Percentiles rank a stretch among this genome's conserved stretches.
phyloP scores from a whole-genome alignment of 2,329 filamentous ascomycete species.

The Calonectria multiphialidica region DNA sequence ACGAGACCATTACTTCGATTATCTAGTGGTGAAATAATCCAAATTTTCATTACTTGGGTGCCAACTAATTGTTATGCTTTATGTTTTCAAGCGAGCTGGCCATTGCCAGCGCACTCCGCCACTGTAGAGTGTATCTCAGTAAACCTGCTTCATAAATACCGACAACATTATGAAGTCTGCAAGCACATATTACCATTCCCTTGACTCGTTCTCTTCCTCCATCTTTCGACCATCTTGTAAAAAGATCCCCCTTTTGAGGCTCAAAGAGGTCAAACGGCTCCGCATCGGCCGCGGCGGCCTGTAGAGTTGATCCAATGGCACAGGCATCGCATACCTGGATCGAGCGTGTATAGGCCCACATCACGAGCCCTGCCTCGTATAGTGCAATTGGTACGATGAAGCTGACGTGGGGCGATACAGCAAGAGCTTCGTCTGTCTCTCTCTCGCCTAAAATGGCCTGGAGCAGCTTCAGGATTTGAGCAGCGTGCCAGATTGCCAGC shows the following conservation, averaged over 20 bases:
- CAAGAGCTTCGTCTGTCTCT: too few species aligned
- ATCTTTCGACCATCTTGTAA: not conserved
- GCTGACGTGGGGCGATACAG: not conserved
- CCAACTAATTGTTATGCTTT: not conserved
- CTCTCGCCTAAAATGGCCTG: rapidly evolving
- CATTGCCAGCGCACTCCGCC: not conserved
- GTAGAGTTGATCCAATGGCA: not conserved
- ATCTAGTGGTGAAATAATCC: too few species aligned
- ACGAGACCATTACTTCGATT: too few species aligned
- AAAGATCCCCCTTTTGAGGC: not conserved
- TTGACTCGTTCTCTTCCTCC: not conserved
- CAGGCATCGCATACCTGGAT: not conserved
- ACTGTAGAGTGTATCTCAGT: not conserved
- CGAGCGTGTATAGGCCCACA: not conserved
- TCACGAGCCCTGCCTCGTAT: not conserved
- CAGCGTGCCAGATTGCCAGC: not conserved
- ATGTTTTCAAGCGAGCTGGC: not conserved
- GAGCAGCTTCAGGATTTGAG: not conserved
- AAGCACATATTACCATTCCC: not conserved
- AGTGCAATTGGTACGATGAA: not conserved
- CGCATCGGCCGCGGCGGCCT: not conserved
- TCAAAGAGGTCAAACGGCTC: not conserved
- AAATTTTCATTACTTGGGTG: too few species aligned
- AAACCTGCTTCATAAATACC: not conserved
- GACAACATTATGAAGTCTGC: not conserved